Evolutionary conservation across 176 grass and related monocot genomes (phyloP), one percentile per base, ranked within the genome.

Genomic region (Carex pumila): DNA sequence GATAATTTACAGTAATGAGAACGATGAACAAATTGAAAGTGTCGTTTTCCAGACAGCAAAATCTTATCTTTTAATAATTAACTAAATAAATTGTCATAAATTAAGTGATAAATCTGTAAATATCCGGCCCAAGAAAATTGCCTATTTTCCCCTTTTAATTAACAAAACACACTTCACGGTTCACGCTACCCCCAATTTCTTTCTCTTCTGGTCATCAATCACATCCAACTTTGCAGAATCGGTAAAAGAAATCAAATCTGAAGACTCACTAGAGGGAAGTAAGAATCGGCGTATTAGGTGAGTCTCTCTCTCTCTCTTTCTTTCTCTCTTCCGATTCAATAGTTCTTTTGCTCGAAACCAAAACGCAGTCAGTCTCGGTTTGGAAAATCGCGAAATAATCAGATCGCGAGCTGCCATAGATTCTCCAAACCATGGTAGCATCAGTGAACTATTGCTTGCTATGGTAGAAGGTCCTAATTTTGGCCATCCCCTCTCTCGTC

Each of bases 181-280:
- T 65, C 37, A 71, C 68, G 68, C 68, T 71, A 11, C 39, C 68
- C 68, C 68, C 68, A 71, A 71, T 47, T 71, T 71, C 18, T 45
- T 71, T 71, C 18, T 45, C 37, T 71, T 71, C 41, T 3, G 68
- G 19, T 47, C 68, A 47, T 71, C 68, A 45, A 47, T 71, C 39
- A 47, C 68, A 71, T 43, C 68, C 37, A n/a, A 45, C 7, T 41
- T 19, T 9, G 34, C 9, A n/a, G 68, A 71, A 43, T 43, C 37
- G 36, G 68, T 37, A 67, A 36, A 36, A 67, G 30, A 67, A 36
- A 71, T 19, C 68, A 19, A 71, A 71, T 71, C 68, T 71, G 39
- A 71, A 71, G 39, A n/a, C 6, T 18, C 36, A 45, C 34, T 19
- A 19, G 15, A 71, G 41, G 5, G 67, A 19, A 71, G 15, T 37